phyloP scores from a whole-genome alignment of 129 eudicot genomes.

The Glebionis coronaria region DNA sequence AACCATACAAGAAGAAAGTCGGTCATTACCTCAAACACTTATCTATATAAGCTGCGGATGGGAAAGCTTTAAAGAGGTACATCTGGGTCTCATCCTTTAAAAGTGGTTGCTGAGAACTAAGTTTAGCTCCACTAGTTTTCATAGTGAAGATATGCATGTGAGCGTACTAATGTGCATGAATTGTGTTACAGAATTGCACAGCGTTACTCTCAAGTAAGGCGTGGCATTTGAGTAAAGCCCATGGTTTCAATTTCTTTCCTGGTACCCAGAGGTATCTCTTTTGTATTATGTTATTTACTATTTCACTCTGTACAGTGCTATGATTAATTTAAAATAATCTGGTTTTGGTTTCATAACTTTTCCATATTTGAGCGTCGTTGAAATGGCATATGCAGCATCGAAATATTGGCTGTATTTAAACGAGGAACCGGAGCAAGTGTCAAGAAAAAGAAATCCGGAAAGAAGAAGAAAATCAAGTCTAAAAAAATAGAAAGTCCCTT shows the following conservation, averaged over 20 bases:
- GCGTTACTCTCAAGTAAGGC: conserved; percentile 69
- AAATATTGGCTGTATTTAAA: conserved; percentile 83
- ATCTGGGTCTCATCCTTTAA: conserved; percentile 13
- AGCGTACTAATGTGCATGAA: conserved; percentile 27
- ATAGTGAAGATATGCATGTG: not conserved
- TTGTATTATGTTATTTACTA: conserved; percentile 16
- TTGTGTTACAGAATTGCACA: conserved; percentile 66
- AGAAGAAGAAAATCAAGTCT: conserved; percentile 65
- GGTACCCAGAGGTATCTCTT: conserved; percentile 82
- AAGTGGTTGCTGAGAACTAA: conserved; percentile 15
- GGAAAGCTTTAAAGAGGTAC: conserved; percentile 94
- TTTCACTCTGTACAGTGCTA: conserved; percentile 6
- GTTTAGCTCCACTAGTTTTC: not conserved
- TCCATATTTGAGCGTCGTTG: not conserved
- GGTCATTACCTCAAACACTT: conserved; percentile 72
- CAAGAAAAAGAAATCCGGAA: conserved; percentile 59
- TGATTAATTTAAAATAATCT: conserved; percentile 6
- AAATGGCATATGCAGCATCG: conserved; percentile 67
- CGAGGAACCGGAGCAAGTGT: conserved; percentile 50
- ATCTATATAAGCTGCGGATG: conserved; percentile 95
- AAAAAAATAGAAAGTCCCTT: not conserved
- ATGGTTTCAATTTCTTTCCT: conserved; percentile 95
- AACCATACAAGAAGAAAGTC: conserved; percentile 54
- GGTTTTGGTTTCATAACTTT: not conserved
- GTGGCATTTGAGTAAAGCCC: conserved; percentile 88